Conservation (phyloP, 495 filamentous ascomycete species). For the Glutinoglossum americanum region DNA sequence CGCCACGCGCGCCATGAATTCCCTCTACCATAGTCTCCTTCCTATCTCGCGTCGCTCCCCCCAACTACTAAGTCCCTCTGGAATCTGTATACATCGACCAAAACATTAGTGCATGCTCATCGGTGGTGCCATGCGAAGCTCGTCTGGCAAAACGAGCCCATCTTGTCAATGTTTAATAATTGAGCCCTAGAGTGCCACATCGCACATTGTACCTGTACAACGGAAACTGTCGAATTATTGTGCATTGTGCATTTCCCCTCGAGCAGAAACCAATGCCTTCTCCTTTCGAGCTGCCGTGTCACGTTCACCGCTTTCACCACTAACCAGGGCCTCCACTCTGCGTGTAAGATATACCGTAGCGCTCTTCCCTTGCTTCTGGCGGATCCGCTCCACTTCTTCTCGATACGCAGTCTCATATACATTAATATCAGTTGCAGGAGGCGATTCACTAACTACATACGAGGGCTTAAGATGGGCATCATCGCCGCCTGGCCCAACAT, state of each 20-base stretch:
- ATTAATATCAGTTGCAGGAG: conserved; percentile 55
- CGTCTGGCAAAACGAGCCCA: background rate
- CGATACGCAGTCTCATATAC: conserved; percentile 79
- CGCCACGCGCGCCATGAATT: too few species aligned
- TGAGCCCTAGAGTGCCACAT: background rate
- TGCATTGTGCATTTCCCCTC: background rate
- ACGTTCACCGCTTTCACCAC: background rate
- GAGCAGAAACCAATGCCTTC: background rate
- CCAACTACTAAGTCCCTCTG: too few species aligned
- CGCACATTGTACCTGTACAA: background rate
- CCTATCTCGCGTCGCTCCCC: too few species aligned
- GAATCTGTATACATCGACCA: too few species aligned
- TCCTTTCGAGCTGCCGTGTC: background rate
- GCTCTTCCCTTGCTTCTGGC: conserved; percentile 17
- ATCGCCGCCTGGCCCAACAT: conserved; percentile 42
- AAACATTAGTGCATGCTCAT: background rate
- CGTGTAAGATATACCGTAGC: conserved; percentile 34
- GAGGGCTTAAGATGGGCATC: conserved; percentile 11
- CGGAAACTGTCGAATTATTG: background rate
- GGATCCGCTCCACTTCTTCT: conserved; percentile 56
- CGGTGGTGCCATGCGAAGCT: background rate
- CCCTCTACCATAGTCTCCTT: too few species aligned
- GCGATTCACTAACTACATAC: conserved; percentile 58
- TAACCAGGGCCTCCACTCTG: conserved; percentile 24
- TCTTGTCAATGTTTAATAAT: background rate